Conservation (phyloP, 306 rosid genomes). For the Begonia peltatifolia region DNA sequence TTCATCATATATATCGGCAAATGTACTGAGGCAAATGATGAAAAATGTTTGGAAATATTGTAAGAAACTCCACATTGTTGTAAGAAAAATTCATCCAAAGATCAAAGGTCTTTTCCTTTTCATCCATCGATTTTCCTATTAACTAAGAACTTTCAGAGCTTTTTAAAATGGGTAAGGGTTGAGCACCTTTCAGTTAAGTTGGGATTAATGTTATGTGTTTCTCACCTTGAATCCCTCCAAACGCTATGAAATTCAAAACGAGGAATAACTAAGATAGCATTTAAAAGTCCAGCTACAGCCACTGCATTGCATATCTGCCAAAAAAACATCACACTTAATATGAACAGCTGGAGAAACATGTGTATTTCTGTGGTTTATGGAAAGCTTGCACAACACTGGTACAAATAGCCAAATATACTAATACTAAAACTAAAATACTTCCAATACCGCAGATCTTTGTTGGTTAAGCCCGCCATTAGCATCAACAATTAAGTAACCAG, state of each 20-base stretch:
- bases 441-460: constrained; percentile 79
- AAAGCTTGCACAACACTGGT: no score
- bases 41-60: constrained; percentile 8
- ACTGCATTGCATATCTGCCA: constrained; percentile 88
- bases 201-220: neutral
- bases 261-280: constrained; percentile 77
- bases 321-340: neutral
- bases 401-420: neutral
- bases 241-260: constrained; percentile 76
- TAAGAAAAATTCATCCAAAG: no score
- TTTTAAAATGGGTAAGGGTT: no score
- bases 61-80: no score
- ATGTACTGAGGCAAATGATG: constrained; percentile 37
- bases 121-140: no score
- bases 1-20: constrained; percentile 77
- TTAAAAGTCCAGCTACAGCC: constrained; percentile 91
- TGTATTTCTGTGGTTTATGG: no score
- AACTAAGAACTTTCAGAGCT: no score
- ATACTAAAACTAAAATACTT: neutral
- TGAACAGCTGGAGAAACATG: neutral
- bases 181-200: neutral
- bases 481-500: constrained; percentile 75
- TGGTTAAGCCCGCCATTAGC: constrained; percentile 98
- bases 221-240: constrained; percentile 89
- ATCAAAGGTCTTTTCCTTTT: no score